Base-by-base conservation (phyloP, 2,329 filamentous ascomycete genomes). In the Hymenoscyphus occultus region DNA sequence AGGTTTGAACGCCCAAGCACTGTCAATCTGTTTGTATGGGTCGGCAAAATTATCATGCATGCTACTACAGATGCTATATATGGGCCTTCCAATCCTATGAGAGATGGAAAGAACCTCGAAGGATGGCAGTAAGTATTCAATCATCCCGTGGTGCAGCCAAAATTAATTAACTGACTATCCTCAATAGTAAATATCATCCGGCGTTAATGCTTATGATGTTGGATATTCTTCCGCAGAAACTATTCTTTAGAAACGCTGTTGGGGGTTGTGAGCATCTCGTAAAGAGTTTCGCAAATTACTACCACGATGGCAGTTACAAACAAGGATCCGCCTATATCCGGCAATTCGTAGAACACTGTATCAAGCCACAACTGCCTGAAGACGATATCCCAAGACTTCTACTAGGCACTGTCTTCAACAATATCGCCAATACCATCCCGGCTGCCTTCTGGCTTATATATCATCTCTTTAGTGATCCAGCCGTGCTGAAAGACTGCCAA, bases 41-140 rank as follows among this genome's bases (percentile, higher is more conserved):
- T 76, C 14, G 72, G 77, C 5, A 65, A 77, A 28, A 60, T 76
- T 3, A 76, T 80, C 63, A 77, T 76, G 1, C 60, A 75, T 3
- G 77, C 79, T 10, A 78, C 77, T 0, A 74, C 75, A 5, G 68
- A 74, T 19, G 76, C 77, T 2, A 71, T 83, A 13, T 83, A 78
- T 63, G 81, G 81, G 0, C 74, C 77, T 1, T 62, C 77, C 1
- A 81, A 82, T 66, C 80, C 80, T 1, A 56, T 70, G 57, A 54
- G 58, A 42, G 54, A 62, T 56, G 40, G 59, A 39, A 48, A 56
- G 45, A 56, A 59, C 56, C 42, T 57, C 6, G n/a, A 60, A 32
- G 35, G 13, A 31, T 54, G 60, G 48, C 22, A 28, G 60, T 62
- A 16, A 39, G 32, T 62, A n/a, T 9, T 60, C 58, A 60, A 31